Percentiles rank a stretch among this genome's conserved stretches.
phyloP scores from a whole-genome alignment of 1,284 basidiomycete species.

The Marasmius oreades region DNA sequence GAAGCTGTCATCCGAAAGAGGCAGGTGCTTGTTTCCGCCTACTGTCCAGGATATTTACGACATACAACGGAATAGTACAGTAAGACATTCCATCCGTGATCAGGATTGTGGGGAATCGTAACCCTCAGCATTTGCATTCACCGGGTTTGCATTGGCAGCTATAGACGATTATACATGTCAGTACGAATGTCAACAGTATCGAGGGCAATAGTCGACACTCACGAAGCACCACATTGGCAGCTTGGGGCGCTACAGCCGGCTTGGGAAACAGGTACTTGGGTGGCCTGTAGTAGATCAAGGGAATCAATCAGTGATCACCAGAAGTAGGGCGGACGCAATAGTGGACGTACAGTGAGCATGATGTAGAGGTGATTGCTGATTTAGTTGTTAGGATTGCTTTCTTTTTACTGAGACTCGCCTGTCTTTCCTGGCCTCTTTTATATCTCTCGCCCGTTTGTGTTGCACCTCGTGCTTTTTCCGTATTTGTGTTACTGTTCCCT shows the following conservation, averaged over 20 bases:
- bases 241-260: neutral
- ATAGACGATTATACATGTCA: neutral
- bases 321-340: neutral
- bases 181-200: neutral
- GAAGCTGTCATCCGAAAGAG: too few species aligned
- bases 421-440: neutral
- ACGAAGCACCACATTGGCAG: neutral
- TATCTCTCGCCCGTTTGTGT: neutral
- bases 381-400: neutral
- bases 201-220: neutral
- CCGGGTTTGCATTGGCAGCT: neutral
- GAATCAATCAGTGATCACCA: neutral
- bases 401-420: neutral
- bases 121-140: neutral
- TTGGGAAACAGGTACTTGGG: neutral
- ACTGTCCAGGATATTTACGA: too few species aligned
- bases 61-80: too few species aligned
- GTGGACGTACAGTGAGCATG: neutral
- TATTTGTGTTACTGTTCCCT: too few species aligned
- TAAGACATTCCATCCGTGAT: too few species aligned
- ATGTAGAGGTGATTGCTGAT: neutral
- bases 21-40: too few species aligned
- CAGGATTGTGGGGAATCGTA: neutral
- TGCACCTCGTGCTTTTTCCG: too few species aligned
- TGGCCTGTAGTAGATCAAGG: neutral